Percentiles rank a stretch among this genome's conserved stretches.
Evolutionary conservation across 176 grass and related monocot species (phyloP).

Genomic region (Themeda triandra): DNA sequence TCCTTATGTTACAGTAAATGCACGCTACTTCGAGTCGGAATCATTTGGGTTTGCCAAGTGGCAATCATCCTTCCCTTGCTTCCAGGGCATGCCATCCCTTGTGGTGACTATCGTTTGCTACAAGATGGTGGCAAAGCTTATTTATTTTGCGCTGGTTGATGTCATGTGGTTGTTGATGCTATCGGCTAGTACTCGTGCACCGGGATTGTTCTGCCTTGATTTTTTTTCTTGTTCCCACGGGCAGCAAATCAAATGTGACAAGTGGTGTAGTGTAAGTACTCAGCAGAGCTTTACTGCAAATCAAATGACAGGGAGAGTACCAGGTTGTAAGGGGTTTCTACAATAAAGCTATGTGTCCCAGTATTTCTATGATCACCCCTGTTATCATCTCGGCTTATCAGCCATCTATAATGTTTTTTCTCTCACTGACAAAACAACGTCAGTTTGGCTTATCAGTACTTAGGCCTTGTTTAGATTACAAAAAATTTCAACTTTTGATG

Average conservation of each 20-base stretch:
- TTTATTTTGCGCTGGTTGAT: slow-evolving; percentile 3
- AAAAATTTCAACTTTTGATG: too few relatives aligned
- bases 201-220: not conserved
- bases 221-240: not conserved
- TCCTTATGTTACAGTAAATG: not conserved
- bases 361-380: not conserved
- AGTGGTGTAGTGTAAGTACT: not conserved
- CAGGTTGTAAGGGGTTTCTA: too few relatives aligned
- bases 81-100: not conserved
- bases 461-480: too few relatives aligned
- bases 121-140: not conserved
- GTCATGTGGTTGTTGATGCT: slow-evolving; percentile 31
- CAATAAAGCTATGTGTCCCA: not conserved
- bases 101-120: not conserved
- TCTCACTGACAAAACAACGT: too few relatives aligned
- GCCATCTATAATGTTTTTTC: too few relatives aligned
- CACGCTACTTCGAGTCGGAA: not conserved
- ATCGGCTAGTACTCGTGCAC: not conserved
- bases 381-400: too few relatives aligned
- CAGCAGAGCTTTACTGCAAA: not conserved
- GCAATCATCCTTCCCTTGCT: not conserved
- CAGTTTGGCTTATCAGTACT: too few relatives aligned
- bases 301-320: not conserved
- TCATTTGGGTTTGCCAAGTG: not conserved
- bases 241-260: not conserved